phyloP scores from a whole-genome alignment of 768 basidiomycete species.

The Roridomyces roridus region DNA sequence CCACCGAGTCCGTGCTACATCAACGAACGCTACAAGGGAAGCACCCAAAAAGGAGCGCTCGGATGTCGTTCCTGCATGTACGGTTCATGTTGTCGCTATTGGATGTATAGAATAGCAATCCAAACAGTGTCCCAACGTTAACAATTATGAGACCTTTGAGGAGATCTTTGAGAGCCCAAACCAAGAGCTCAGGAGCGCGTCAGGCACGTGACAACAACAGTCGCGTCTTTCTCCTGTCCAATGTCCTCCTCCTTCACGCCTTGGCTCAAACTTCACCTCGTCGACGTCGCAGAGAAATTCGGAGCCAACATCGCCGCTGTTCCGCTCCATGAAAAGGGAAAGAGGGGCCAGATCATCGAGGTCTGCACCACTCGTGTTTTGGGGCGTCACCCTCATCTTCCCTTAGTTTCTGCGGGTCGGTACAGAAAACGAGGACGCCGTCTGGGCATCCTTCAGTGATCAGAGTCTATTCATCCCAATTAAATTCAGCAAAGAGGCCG shows the following conservation, averaged over 20 bases:
- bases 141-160: no score
- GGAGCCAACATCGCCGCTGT: slow-evolving; percentile 50
- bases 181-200: no score
- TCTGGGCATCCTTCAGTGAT: slow-evolving; percentile 75
- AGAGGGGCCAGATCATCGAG: slow-evolving; percentile 65
- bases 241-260: slow-evolving; percentile 34
- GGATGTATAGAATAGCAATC: no score
- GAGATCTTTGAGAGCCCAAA: no score
- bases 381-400: neutral
- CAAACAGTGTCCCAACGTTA: no score
- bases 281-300: slow-evolving; percentile 53
- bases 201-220: no score
- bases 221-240: slow-evolving; percentile 8
- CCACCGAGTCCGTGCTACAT: no score
- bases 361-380: slow-evolving; percentile 35
- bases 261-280: slow-evolving; percentile 66
- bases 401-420: slow-evolving; percentile 4
- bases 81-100: no score
- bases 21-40: no score
- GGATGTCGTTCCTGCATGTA: no score
- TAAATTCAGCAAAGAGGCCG: slow-evolving; percentile 60
- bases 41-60: no score
- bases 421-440: slow-evolving; percentile 24
- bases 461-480: slow-evolving; percentile 55
- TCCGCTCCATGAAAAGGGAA: slow-evolving; percentile 42